phyloP scores from a whole-genome alignment of 139 green algal species.

The Auxenochlorella pyrenoidosa region DNA sequence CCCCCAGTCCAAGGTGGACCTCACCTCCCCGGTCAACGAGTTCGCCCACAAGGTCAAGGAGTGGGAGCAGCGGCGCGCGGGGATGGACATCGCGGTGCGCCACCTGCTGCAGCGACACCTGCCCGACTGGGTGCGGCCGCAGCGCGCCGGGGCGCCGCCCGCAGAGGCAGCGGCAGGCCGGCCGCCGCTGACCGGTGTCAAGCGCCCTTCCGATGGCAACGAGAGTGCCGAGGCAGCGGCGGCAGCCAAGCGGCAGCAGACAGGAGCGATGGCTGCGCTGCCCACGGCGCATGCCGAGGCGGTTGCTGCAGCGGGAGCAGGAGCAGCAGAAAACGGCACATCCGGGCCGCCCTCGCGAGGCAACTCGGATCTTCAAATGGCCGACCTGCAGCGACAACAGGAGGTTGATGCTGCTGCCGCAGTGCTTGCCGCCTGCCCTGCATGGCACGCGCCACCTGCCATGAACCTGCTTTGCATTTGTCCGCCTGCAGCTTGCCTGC shows the following conservation, averaged over 20 bases:
- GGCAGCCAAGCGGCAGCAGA: slow-evolving; percentile 29
- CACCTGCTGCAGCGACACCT: slow-evolving; percentile 50
- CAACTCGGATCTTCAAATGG: slow-evolving; percentile 18
- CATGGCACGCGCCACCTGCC: not conserved
- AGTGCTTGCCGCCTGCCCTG: not conserved
- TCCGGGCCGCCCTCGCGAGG: not conserved
- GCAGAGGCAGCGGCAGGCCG: not conserved
- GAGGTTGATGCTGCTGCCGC: not conserved
- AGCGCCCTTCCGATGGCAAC: not conserved
- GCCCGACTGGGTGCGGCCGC: slow-evolving; percentile 21
- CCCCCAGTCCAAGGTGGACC: slow-evolving; percentile 64
- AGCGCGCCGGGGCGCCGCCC: not conserved
- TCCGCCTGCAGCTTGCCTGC: too few relatives aligned
- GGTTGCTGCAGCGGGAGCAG: not conserved
- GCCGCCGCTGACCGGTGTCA: not conserved
- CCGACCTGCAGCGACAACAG: slow-evolving; percentile 4
- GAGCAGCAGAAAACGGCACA: not conserved
- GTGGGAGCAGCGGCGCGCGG: slow-evolving; percentile 40
- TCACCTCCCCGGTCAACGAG: slow-evolving; percentile 77
- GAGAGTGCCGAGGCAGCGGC: not conserved
- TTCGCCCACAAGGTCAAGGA: slow-evolving; percentile 63
- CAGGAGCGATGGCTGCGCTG: not conserved
- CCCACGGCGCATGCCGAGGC: not conserved
- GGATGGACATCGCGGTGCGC: slow-evolving; percentile 79
- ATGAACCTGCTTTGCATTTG: too few relatives aligned